Conservation (phyloP, 352 stramenopile species). For the Bremia lactucae region DNA sequence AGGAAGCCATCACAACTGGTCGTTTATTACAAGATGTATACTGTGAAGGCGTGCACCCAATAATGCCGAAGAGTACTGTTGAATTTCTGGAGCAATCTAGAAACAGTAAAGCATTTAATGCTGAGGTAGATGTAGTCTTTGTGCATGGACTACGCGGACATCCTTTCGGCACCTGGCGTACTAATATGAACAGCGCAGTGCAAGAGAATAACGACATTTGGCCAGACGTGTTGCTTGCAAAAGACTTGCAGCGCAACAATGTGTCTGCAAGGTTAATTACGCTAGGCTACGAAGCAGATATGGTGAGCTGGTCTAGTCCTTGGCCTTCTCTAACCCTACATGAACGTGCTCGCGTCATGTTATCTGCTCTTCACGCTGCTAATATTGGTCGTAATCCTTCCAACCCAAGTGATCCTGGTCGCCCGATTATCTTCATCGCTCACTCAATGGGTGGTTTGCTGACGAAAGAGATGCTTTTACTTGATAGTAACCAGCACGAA, state of each 20-base stretch:
- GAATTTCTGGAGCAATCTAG: conserved; percentile 3
- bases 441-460: conserved; percentile 84
- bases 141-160: conserved; percentile 76
- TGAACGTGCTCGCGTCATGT: conserved; percentile 61
- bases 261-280: conserved; percentile 55
- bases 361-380: conserved; percentile 52
- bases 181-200: conserved; percentile 51
- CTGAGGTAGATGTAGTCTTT: conserved; percentile 63
- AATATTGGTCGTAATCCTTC: conserved; percentile 37
- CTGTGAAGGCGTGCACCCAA: conserved; percentile 67
- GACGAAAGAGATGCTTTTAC: conserved; percentile 75
- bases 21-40: conserved; percentile 40
- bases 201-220: conserved; percentile 56
- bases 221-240: conserved; percentile 57
- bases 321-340: conserved; percentile 77
- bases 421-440: conserved; percentile 73
- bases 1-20: conserved; percentile 28
- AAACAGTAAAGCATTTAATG: background rate
- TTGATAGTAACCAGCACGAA: conserved; percentile 27
- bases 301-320: conserved; percentile 79
- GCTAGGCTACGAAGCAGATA: conserved; percentile 69
- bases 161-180: conserved; percentile 75
- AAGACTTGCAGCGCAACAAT: conserved; percentile 33
- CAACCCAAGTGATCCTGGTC: conserved; percentile 4
- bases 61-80: conserved; percentile 28